Evolutionary conservation across 441 rosid genomes (phyloP), one percentile per base, ranked within the genome.

Genomic region (Euphorbia corollata): DNA sequence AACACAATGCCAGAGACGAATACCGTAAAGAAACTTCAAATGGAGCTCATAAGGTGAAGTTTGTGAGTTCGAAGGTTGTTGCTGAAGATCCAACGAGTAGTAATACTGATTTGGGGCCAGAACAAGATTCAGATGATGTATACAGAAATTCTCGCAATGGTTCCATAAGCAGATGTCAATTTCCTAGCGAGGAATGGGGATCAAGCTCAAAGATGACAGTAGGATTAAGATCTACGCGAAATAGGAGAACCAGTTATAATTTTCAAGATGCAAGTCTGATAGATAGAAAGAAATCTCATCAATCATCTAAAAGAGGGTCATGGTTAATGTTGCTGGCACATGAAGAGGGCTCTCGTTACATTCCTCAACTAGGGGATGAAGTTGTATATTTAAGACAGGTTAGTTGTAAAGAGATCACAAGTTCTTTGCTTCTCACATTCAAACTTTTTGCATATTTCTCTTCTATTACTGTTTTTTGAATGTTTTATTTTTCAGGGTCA

Each of bases 311-410:
- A 72, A 84, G 80, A 76, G 80, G 75, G 18, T 84, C 98, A 16
- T 95, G 99, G 99, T 79, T 95, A 72, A 81, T 92, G 86, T 70
- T 95, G 76, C 79, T 88, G 65, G 77, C 73, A 67, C 93, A 90
- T 55, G 97, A 89, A 78, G 92, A 95, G 80, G 98, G 98, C 48
- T 84, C 90, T 50, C 93, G 87, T 63, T 95, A 88, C 78, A 92
- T 92, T 75, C 99, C 99, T 41, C 99, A 95, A 70, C 83, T 68
- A 65, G 96, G 96, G 74, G 99, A 95, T 75, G 89, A 87, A 74
- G 81, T 88, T 65, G 96, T 79, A 41, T 95, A 95, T 79, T 65
- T 95, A 80, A 86, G 96, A 80, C 99, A 95, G 91, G 99, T 87
- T 68, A 65, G 87, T 68, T 9, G 24, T 20, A 61, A 68, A 20